phyloP scores from a whole-genome alignment of 768 basidiomycete genomes.

The Leccinum arenicola region DNA sequence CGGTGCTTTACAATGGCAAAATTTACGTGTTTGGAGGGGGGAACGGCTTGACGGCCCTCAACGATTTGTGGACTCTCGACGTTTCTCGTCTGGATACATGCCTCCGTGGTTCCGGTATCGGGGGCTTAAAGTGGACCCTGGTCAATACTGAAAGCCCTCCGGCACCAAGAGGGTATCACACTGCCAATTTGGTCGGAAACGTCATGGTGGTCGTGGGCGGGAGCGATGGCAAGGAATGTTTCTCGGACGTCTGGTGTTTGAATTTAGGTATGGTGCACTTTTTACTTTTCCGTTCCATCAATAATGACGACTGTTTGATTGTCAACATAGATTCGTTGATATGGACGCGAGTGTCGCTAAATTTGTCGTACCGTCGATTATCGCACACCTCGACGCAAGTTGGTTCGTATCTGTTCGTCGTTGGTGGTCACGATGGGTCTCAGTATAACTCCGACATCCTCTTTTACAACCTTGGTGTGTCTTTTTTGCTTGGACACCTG shows the following conservation, averaged over 20 bases:
- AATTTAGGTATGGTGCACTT: slow-evolving; percentile 68
- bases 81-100: slow-evolving; percentile 43
- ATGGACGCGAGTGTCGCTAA: slow-evolving; percentile 28
- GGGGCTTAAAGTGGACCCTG: slow-evolving; percentile 55
- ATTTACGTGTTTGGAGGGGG: slow-evolving; percentile 94
- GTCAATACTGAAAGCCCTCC: slow-evolving; percentile 59
- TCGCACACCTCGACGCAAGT: slow-evolving; percentile 89
- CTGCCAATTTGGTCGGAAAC: slow-evolving; percentile 81
- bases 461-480: slow-evolving; percentile 81
- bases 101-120: slow-evolving; percentile 9
- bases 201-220: slow-evolving; percentile 90
- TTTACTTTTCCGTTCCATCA: neutral
- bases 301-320: neutral
- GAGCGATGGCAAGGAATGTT: slow-evolving; percentile 85
- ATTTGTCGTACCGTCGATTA: slow-evolving; percentile 52
- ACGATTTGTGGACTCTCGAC: slow-evolving; percentile 88
- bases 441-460: slow-evolving; percentile 74
- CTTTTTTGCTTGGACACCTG: neutral
- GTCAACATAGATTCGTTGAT: slow-evolving; percentile 21
- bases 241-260: slow-evolving; percentile 84
- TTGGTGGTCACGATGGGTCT: slow-evolving; percentile 83
- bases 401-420: slow-evolving; percentile 86
- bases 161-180: slow-evolving; percentile 80
- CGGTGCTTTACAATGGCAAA: slow-evolving; percentile 66
- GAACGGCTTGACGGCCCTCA: slow-evolving; percentile 84